Evolutionary conservation across 225 moss, liverwort and hornwort species (phyloP).

Genomic region (Physcomitrellopsis africana): DNA sequence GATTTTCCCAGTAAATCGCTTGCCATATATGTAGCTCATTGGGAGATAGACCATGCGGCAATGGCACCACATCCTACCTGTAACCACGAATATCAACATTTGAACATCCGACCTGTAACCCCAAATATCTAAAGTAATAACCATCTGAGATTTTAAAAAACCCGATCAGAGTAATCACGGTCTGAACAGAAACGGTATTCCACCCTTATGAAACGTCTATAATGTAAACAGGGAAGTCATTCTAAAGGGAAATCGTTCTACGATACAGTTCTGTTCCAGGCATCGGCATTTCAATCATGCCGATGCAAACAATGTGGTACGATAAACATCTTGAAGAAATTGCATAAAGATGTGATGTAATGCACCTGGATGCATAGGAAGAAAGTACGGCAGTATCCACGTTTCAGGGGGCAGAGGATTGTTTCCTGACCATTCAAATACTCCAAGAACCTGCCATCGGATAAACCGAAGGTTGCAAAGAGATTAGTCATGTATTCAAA

Average conservation of each 20-base stretch:
- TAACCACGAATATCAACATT: conserved; percentile 32
- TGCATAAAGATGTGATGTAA: neutral
- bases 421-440: conserved; percentile 90
- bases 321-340: neutral
- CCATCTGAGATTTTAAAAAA: too few relatives aligned
- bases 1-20: conserved; percentile 70
- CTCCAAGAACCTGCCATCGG: conserved; percentile 81
- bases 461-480: conserved; percentile 1
- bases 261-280: neutral
- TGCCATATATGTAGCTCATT: conserved; percentile 92
- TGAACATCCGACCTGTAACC: conserved; percentile 3
- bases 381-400: conserved; percentile 81
- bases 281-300: conserved; percentile 6
- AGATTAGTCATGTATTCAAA: neutral
- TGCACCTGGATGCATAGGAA: conserved; percentile 90
- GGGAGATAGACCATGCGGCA: conserved; percentile 98
- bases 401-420: conserved; percentile 95
- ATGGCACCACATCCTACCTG: conserved; percentile 99
- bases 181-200: neutral
- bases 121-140: too few relatives aligned
- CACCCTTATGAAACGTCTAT: neutral
- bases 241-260: conserved; percentile 3
- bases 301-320: neutral
- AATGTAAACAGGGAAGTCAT: neutral
- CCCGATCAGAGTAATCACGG: neutral